Base-by-base conservation (phyloP, 139 green algal species). In the Picochlorum sp. region DNA sequence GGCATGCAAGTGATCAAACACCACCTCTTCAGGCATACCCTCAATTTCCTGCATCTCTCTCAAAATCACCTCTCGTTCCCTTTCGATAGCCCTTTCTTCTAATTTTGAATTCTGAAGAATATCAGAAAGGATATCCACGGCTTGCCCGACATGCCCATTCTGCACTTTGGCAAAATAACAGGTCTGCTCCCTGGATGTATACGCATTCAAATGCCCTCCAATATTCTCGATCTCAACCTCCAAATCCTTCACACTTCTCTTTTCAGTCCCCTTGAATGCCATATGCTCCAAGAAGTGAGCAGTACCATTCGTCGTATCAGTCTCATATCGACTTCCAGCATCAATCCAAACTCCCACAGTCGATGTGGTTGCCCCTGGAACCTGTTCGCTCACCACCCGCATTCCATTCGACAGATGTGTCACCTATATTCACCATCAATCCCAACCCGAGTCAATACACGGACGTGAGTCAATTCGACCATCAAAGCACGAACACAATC, bases 281-380 rank as follows among this genome's bases (percentile, higher is more conserved):
- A 99, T 95, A 82, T 99, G 94, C 81, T 99, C 94, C 63, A 99
- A 81, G 72, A 99, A 98, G 71, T 99, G 93, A 5, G 94, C 94
- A 5, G 86, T 88, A 49, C 94, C 94, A 65, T 98, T 98, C 71
- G 86, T 96, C 28, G 74, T 73, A 18, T 89, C 88, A 3, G 75
- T 91, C 80, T 98, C 92, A 63, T 92, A 98, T 23, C 94, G 76
- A 65, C 77, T 90, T 44, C 94, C 94, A n/a, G 90, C 89, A 77
- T 98, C 93, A 69, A 99, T 98, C 87, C 87, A 98, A 34, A 99
- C 86, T 8, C 93, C 94, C 18, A 99, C 83, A 11, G 90, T 96
- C 6, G 93, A 88, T 2, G 92, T 97, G 45, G 89, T 79, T 1
- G 92, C 80, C 52, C 85, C 83, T 4, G 93, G 90, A 15, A 83